A percentile compares a stretch with the other conserved stretches of the same genome.
phyloP scores from a whole-genome alignment of 179 eudicot genomes.

The Vitellaria paradoxa region DNA sequence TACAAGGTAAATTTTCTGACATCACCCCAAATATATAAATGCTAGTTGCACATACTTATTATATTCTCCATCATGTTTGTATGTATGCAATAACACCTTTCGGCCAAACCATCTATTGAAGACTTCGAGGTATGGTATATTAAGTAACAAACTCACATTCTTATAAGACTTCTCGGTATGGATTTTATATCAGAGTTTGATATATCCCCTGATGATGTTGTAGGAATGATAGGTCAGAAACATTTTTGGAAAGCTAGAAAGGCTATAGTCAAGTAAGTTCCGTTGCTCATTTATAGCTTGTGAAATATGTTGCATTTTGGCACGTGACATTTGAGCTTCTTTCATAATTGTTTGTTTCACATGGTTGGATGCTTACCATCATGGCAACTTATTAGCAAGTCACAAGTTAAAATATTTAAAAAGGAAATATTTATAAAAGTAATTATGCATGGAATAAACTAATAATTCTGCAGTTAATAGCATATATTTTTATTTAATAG shows the following conservation, averaged over 20 bases:
- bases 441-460: background rate
- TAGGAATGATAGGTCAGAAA: no score
- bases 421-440: background rate
- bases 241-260: no score
- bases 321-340: constrained; percentile 6
- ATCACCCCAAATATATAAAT: no score
- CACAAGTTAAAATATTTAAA: background rate
- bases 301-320: constrained; percentile 1
- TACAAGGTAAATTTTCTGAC: no score
- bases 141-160: no score
- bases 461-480: no score
- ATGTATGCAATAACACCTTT: no score
- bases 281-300: constrained; percentile 1
- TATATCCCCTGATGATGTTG: constrained; percentile 24
- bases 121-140: no score
- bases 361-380: background rate
- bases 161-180: no score
- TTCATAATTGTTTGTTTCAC: background rate
- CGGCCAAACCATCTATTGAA: no score
- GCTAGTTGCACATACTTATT: no score
- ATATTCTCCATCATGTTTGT: no score
- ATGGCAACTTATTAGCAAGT: background rate
- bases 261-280: constrained; percentile 34
- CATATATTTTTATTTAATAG: background rate
- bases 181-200: constrained; percentile 60